A percentile compares a stretch with the other conserved stretches of the same genome.
Conservation (phyloP, 2,329 filamentous ascomycete species). For the Nemania sp. region DNA sequence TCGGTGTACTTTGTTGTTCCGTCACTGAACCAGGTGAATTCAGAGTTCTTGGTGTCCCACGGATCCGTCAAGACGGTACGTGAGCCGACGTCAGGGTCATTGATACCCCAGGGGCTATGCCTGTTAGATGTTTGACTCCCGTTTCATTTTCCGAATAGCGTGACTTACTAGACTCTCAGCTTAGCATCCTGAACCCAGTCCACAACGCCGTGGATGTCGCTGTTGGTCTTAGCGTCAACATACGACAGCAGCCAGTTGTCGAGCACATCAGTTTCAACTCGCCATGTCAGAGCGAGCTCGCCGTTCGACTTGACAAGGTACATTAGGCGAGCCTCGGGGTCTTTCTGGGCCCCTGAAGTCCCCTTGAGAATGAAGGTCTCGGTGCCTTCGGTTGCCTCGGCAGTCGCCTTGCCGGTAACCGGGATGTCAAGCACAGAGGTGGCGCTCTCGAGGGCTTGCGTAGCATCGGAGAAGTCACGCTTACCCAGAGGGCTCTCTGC, state of each 20-base stretch:
- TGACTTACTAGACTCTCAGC: slow-evolving; percentile 55
- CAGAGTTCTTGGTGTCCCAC: slow-evolving; percentile 49
- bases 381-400: slow-evolving; percentile 43
- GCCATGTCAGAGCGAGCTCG: slow-evolving; percentile 55
- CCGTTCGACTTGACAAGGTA: slow-evolving; percentile 56
- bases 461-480: slow-evolving; percentile 47
- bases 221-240: slow-evolving; percentile 53
- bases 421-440: slow-evolving; percentile 46
- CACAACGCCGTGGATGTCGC: slow-evolving; percentile 55
- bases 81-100: slow-evolving; percentile 55
- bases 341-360: slow-evolving; percentile 51
- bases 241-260: slow-evolving; percentile 64
- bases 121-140: slow-evolving; percentile 16
- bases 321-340: slow-evolving; percentile 58
- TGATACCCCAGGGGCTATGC: slow-evolving; percentile 53
- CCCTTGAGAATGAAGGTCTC: slow-evolving; percentile 51
- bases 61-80: slow-evolving; percentile 52
- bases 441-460: slow-evolving; percentile 47
- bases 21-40: slow-evolving; percentile 57
- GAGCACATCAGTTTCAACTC: slow-evolving; percentile 60
- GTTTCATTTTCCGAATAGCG: background rate
- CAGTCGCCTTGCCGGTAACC: slow-evolving; percentile 45
- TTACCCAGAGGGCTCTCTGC: slow-evolving; percentile 45
- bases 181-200: slow-evolving; percentile 61
- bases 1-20: slow-evolving; percentile 53